These are phyloP conservation scores for Elasticomyces elasticus DNA, from an alignment of 495 filamentous ascomycete genomes.

Conservation along the genomic window DNA sequence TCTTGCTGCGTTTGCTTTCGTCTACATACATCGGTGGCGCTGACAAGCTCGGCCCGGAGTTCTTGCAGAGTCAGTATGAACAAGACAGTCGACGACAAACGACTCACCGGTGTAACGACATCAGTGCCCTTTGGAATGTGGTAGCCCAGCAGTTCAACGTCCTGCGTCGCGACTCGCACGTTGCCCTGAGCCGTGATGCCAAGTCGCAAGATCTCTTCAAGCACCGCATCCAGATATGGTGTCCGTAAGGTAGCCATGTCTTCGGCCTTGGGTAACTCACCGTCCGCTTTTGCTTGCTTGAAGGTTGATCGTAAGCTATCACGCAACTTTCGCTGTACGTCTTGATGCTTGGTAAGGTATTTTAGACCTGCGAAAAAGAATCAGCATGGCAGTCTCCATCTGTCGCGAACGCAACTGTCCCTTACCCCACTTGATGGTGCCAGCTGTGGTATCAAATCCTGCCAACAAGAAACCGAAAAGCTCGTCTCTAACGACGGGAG, in stretches of 20 bases:
- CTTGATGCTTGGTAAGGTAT: slow-evolving; percentile 1
- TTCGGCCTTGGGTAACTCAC: background rate
- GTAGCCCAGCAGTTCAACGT: slow-evolving; percentile 7
- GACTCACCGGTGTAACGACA: slow-evolving; percentile 2
- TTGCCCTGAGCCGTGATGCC: background rate
- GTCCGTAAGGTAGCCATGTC: background rate
- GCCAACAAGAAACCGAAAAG: slow-evolving; percentile 7
- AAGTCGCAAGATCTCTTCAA: slow-evolving; percentile 10
- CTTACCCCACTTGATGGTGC: slow-evolving; percentile 8
- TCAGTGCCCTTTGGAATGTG: slow-evolving; percentile 15
- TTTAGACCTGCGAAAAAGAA: too few species aligned
- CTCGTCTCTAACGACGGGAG: background rate
- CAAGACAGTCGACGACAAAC: background rate
- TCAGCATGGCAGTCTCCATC: too few species aligned
- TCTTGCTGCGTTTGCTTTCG: slow-evolving; percentile 1
- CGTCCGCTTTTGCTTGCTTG: background rate
- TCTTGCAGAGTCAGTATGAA: background rate
- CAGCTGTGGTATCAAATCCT: slow-evolving; percentile 10
- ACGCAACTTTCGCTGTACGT: slow-evolving; percentile 12
- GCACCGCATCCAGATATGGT: slow-evolving; percentile 12
- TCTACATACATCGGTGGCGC: background rate
- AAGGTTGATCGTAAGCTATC: background rate
- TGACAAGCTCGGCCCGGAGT: slow-evolving; percentile 2
- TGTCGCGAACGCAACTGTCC: too few species aligned
- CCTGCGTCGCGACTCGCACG: background rate